Percentiles rank a stretch among this genome's conserved stretches.
phyloP scores from a whole-genome alignment of 768 basidiomycete species.

The Suillus placidus region DNA sequence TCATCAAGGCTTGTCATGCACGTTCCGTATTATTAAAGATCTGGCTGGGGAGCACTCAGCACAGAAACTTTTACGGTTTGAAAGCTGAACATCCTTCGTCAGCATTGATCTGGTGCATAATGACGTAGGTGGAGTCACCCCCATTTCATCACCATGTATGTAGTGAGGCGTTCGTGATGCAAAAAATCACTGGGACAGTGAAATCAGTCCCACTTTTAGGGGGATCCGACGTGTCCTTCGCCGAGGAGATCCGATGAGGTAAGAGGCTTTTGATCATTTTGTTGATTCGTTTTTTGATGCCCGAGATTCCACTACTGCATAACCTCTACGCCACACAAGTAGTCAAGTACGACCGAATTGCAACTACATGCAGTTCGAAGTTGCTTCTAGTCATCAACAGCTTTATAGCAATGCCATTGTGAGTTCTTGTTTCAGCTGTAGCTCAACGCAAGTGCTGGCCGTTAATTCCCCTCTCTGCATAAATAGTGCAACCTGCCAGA shows the following conservation, averaged over 20 bases:
- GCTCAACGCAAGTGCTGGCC: neutral
- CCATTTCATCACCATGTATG: too few relatives aligned
- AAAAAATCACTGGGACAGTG: neutral
- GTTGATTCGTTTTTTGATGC: neutral
- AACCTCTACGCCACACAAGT: neutral
- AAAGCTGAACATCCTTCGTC: neutral
- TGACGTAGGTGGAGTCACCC: neutral
- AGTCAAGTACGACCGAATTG: neutral
- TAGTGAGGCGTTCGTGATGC: neutral
- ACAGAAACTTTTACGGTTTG: neutral
- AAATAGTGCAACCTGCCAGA: neutral
- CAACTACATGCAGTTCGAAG: neutral
- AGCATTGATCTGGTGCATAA: neutral
- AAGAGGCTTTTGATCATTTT: neutral
- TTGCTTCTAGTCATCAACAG: neutral
- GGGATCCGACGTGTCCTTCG: neutral
- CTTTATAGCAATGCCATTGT: neutral
- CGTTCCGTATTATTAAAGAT: neutral
- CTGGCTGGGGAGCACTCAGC: neutral
- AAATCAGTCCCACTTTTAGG: neutral
- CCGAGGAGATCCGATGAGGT: neutral
- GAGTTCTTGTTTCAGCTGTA: neutral
- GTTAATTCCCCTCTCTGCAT: neutral
- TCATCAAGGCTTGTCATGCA: neutral
- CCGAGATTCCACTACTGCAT: neutral